A percentile compares a stretch with the other conserved stretches of the same genome.
phyloP scores from a whole-genome alignment of 768 basidiomycete genomes.

The Lentinula guzmanii region DNA sequence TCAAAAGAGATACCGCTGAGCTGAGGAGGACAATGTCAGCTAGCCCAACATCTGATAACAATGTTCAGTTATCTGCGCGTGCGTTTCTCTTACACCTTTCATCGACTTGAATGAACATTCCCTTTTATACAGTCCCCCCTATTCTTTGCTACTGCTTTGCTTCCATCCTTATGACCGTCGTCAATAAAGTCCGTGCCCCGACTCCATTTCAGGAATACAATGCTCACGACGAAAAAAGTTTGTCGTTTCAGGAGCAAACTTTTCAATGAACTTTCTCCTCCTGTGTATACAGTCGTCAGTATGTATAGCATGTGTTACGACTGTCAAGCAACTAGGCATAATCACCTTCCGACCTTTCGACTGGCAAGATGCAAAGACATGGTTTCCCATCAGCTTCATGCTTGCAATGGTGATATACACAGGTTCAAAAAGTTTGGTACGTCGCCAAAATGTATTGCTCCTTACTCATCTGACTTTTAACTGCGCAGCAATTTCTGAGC shows the following conservation, averaged over 20 bases:
- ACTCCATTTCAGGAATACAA: not conserved
- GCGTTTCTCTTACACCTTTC: conserved; percentile 8
- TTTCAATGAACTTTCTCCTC: conserved; percentile 96
- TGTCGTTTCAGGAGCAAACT: conserved; percentile 88
- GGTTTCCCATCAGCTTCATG: conserved; percentile 93
- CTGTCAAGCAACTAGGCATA: conserved; percentile 68
- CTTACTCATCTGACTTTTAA: not conserved
- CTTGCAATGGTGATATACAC: conserved; percentile 97
- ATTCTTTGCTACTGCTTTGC: conserved; percentile 88
- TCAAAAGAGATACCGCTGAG: conserved; percentile 40
- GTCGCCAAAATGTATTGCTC: conserved; percentile 22
- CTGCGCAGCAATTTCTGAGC: conserved; percentile 81
- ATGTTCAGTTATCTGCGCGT: conserved; percentile 21
- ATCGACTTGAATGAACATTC: not conserved
- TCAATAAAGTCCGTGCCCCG: conserved; percentile 73
- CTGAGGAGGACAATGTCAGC: conserved; percentile 38
- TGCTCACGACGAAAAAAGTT: conserved; percentile 45
- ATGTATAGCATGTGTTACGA: conserved; percentile 70
- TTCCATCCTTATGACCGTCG: conserved; percentile 93
- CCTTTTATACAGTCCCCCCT: conserved; percentile 52
- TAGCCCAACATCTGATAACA: conserved; percentile 20
- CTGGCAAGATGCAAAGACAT: conserved; percentile 75
- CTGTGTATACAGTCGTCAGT: conserved; percentile 88
- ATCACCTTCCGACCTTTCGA: conserved; percentile 86
- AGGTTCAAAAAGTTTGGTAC: conserved; percentile 91